Percentiles rank a stretch among this genome's conserved stretches.
Conservation (phyloP, 164 flowering plant species). For the Vitis vinifera region DNA sequence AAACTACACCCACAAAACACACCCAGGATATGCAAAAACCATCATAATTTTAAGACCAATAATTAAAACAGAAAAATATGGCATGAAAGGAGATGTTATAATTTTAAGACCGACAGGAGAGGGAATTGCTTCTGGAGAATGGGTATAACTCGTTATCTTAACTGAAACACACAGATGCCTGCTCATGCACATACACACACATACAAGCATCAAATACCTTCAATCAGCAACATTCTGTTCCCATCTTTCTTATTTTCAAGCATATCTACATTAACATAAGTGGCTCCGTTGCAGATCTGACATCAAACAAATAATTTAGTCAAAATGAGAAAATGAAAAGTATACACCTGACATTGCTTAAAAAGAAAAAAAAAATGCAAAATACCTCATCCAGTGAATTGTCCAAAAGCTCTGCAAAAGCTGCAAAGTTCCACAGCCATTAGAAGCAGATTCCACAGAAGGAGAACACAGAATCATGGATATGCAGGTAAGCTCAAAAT, state of each 20-base stretch:
- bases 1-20: too few relatives aligned
- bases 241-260: slow-evolving; percentile 60
- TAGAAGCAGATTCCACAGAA: slow-evolving; percentile 3
- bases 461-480: neutral
- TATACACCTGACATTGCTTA: neutral
- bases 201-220: slow-evolving; percentile 49
- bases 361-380: neutral
- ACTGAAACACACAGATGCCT: too few relatives aligned
- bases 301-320: slow-evolving; percentile 4
- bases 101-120: too few relatives aligned
- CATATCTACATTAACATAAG: slow-evolving; percentile 73
- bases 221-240: slow-evolving; percentile 70
- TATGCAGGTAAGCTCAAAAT: neutral
- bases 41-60: too few relatives aligned
- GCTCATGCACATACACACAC: too few relatives aligned
- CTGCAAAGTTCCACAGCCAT: slow-evolving; percentile 32
- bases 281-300: slow-evolving; percentile 81
- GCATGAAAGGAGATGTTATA: too few relatives aligned
- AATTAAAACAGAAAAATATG: too few relatives aligned
- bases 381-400: slow-evolving; percentile 95
- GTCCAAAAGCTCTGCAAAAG: slow-evolving; percentile 97
- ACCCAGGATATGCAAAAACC: too few relatives aligned
- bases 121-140: too few relatives aligned
- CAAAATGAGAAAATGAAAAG: neutral
- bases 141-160: too few relatives aligned